A percentile compares a stretch with the other conserved stretches of the same genome.
These are phyloP conservation scores for Euphorbia pulcherrima DNA, from an alignment of 345 rosid species.

Conservation along the genomic window DNA sequence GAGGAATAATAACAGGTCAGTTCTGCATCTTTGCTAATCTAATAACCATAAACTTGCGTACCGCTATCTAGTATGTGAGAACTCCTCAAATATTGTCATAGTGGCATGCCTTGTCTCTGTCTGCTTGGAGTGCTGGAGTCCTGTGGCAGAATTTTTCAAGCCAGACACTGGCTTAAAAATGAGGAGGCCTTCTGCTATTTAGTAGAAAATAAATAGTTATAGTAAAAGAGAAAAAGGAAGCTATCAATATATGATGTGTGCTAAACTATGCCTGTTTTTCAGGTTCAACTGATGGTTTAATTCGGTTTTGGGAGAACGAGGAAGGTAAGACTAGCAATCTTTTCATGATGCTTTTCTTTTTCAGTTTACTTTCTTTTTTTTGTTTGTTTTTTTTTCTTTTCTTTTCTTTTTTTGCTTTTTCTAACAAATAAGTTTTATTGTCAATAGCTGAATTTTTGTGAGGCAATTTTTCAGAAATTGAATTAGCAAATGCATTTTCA, in stretches of 20 bases:
- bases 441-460: neutral
- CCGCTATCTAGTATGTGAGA: neutral
- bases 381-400: neutral
- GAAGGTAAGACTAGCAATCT: conserved; percentile 50
- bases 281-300: conserved; percentile 97
- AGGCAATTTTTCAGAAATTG: neutral
- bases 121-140: neutral
- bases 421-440: neutral
- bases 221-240: neutral
- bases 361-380: no score
- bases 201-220: neutral
- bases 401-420: neutral
- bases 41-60: neutral
- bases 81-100: neutral
- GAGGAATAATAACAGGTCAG: conserved; percentile 93
- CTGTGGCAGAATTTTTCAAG: neutral
- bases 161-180: neutral
- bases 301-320: conserved; percentile 97
- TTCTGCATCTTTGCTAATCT: neutral
- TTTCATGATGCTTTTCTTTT: neutral
- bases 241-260: conserved; percentile 6
- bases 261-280: conserved; percentile 27
- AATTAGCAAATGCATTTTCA: neutral
- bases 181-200: neutral
- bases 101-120: neutral